These are phyloP conservation scores for Trametes villosa DNA, from an alignment of 768 basidiomycete genomes.

Conservation along the genomic window DNA sequence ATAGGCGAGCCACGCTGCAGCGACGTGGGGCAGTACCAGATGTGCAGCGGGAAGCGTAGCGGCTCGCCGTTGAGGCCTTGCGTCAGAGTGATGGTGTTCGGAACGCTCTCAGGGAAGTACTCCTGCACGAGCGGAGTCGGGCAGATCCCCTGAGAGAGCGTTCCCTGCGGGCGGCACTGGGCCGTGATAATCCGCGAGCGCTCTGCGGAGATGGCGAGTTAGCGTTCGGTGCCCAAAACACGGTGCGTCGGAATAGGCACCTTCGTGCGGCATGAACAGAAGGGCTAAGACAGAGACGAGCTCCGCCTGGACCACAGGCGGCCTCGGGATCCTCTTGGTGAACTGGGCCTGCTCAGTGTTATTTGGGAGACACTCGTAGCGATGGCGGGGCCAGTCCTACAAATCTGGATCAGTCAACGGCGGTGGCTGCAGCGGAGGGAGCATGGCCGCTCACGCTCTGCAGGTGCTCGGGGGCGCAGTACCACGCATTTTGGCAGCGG, in stretches of 20 bases:
- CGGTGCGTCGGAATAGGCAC: conserved; percentile 39
- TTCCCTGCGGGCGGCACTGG: conserved; percentile 72
- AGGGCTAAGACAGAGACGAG: conserved; percentile 72
- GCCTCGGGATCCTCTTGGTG: conserved; percentile 70
- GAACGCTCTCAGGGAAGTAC: conserved; percentile 61
- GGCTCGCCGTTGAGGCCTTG: conserved; percentile 85
- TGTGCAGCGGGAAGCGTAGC: conserved; percentile 79
- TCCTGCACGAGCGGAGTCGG: conserved; percentile 67
- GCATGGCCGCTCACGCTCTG: conserved; percentile 56
- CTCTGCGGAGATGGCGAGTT: conserved; percentile 47
- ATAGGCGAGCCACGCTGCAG: conserved; percentile 63
- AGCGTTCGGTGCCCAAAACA: neutral
- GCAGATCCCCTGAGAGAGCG: conserved; percentile 71
- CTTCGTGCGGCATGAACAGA: conserved; percentile 76
- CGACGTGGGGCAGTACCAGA: conserved; percentile 77
- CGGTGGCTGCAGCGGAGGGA: neutral
- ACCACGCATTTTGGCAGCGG: conserved; percentile 82
- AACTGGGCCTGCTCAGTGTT: conserved; percentile 49
- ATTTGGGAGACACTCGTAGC: conserved; percentile 63
- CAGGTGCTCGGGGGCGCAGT: conserved; percentile 80
- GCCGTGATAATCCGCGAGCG: conserved; percentile 73
- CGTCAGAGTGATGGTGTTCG: conserved; percentile 72
- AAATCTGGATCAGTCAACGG: neutral
- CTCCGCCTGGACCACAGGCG: conserved; percentile 72
- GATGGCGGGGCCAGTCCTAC: conserved; percentile 84